phyloP scores from a whole-genome alignment of 2,329 filamentous ascomycete species.

The Thelonectria blattea region DNA sequence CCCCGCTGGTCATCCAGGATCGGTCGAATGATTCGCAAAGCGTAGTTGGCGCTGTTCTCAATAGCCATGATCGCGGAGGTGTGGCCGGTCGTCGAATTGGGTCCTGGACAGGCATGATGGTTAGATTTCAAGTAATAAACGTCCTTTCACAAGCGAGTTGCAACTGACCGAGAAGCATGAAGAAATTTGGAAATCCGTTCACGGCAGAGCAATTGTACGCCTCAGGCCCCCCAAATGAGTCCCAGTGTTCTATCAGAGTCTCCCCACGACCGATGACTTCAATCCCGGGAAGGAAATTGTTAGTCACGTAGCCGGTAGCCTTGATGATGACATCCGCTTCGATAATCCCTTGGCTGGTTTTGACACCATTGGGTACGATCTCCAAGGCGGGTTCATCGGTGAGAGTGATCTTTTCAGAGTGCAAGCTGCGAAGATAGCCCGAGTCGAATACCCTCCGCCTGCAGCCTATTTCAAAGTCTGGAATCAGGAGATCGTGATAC shows the following conservation, averaged over 20 bases:
- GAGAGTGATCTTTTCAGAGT: conserved; percentile 52
- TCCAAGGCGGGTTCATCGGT: conserved; percentile 56
- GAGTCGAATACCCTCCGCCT: conserved; percentile 68
- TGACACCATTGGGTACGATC: conserved; percentile 51
- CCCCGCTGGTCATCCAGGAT: conserved; percentile 43
- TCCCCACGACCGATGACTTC: conserved; percentile 58
- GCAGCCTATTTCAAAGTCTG: conserved; percentile 67
- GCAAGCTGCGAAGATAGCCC: conserved; percentile 59
- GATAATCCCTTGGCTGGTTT: conserved; percentile 46
- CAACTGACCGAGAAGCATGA: conserved; percentile 60
- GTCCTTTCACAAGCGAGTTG: not conserved
- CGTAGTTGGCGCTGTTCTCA: conserved; percentile 67
- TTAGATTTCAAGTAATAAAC: not conserved
- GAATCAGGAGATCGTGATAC: conserved; percentile 67
- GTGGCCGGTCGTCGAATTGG: conserved; percentile 68
- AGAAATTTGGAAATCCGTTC: conserved; percentile 70
- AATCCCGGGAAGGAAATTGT: conserved; percentile 59
- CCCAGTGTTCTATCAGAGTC: conserved; percentile 62
- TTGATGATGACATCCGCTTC: conserved; percentile 66
- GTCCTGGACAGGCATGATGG: conserved; percentile 45
- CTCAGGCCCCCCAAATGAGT: conserved; percentile 62
- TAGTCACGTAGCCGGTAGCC: conserved; percentile 66
- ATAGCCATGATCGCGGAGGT: conserved; percentile 63
- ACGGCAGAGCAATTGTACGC: conserved; percentile 66
- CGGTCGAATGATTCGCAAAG: conserved; percentile 63